A percentile compares a stretch with the other conserved stretches of the same genome.
phyloP scores from a whole-genome alignment of 805 yeast genomes.

The Metschnikowia anglica region DNA sequence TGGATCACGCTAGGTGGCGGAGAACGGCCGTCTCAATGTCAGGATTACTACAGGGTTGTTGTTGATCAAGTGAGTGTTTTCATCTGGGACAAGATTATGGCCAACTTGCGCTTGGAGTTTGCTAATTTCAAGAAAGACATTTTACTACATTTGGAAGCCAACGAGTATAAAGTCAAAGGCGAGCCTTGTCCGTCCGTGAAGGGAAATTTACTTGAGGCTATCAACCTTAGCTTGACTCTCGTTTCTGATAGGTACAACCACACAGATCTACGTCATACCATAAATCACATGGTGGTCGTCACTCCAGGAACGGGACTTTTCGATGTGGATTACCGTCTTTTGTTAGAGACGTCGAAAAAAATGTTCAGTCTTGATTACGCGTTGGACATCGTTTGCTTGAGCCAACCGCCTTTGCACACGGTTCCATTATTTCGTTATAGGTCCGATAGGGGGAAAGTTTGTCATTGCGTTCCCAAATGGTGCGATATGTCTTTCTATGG shows the following conservation, averaged over 20 bases:
- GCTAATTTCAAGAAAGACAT: conserved; percentile 77
- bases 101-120: conserved; percentile 78
- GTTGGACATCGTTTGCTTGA: conserved; percentile 81
- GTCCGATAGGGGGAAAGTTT: conserved; percentile 46
- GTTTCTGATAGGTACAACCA: conserved; percentile 76
- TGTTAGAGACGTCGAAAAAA: conserved; percentile 72
- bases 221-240: conserved; percentile 77
- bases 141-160: conserved; percentile 41
- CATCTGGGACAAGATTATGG: conserved; percentile 92
- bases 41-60: conserved; percentile 87
- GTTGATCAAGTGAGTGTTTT: conserved; percentile 90
- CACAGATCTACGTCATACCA: conserved; percentile 83
- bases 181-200: conserved; percentile 81
- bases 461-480: conserved; percentile 91
- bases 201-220: conserved; percentile 84
- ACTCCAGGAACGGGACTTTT: conserved; percentile 93
- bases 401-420: conserved; percentile 88
- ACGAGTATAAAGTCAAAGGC: conserved; percentile 42
- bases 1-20: conserved; percentile 67
- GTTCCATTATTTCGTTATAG: conserved; percentile 83
- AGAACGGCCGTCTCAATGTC: conserved; percentile 62
- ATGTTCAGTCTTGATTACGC: conserved; percentile 79
- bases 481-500: conserved; percentile 90
- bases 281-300: conserved; percentile 83
- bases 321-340: conserved; percentile 81